Base-by-base conservation (phyloP, 2,329 filamentous ascomycete species). In the Aspergillus phoenicis region DNA sequence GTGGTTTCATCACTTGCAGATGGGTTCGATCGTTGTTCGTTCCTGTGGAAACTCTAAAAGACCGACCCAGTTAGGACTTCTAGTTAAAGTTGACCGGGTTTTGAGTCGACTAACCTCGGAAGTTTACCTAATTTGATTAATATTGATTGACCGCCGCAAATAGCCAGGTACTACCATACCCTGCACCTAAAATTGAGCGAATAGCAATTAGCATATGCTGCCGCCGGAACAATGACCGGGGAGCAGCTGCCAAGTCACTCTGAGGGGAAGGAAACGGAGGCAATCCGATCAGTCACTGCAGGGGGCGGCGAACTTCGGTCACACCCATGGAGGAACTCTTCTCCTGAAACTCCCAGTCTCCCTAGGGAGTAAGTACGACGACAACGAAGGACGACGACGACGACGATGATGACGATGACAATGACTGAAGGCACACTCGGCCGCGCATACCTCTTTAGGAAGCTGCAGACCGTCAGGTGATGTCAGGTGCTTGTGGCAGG, bases 1-100 rank as follows among this genome's bases (percentile, higher is more conserved):
- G 52, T 49, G 38, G 59, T 57, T 57, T 62, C 47, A 62, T 59
- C 30, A 64, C 56, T 47, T 52, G 58, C 60, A 57, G 49, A 30
- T 62, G 51, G 57, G 13, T 41, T 47, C 47, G 57, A 48, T 59
- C 43, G 17, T 20, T 26, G 20, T 45, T 45, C 41, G 52, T 53
- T 36, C 49, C 20, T 36, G 20, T 49, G 36, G 36, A 54, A 59
- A 59, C 51, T 55, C 33, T 57, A 57, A 47, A 52, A 17, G 38
- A 5, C 26, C 28, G 24, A 51, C 26, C 45, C 24, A 49, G 45
- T 49, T 28, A 55, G 24, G 52, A 17, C n/a, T 8, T n/a, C 39
- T 26, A 56, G n/a, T 36, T 56, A 45, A 17, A 47, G 26, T 56
- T 47, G 39, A 45, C 53, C 53, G 24, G 41, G 53, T 45, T 56